Evolutionary conservation across 1,139 yeast genomes (phyloP), one percentile per base, ranked within the genome.

Genomic region (Nakaseomyces sp.): DNA sequence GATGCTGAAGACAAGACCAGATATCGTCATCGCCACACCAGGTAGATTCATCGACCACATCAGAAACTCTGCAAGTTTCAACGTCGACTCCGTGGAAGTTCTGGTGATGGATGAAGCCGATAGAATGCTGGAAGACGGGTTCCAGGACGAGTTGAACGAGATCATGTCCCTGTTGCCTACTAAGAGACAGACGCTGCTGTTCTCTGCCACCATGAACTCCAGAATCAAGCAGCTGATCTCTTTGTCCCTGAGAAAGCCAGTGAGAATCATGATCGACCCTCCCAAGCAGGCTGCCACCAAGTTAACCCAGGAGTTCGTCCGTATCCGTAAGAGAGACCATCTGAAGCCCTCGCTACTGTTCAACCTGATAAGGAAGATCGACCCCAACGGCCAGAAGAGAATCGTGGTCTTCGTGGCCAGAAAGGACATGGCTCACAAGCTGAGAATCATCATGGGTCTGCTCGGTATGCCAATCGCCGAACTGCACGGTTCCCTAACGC

Each of bases 91-190:
- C 19, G 89, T 91, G 44, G 98, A 91, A 66, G 85, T 93, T 47
- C 71, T 91, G 58, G 94, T 93, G 26, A 77, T 91, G 55, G 98
- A 93, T 70, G 61, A 88, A 70, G 99, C 98, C 46, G 99, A 93
- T 72, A 79, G 99, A 70, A 91, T 91, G 98, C 74, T 91, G 55
- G 99, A 91, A 63, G 98, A 91, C 67, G 98, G 98, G 57, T 91
- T 91, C 76, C 96, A 89, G 64, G 88, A 79, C 43, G 98, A 91
- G 67, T 71, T 91, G 56, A 82, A 88, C 8, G 98, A 91, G 62
- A 89, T 91, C 48, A 74, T 93, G 64, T 76, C 85, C 20, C 71
- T 89, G 47, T 73, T 93, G 55, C 98, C 99, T 30, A 75, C 79
- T 45, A 86, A 86, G 65, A 79, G 98, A 63, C 99, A 91, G 67